A percentile compares a stretch with the other conserved stretches of the same genome.
phyloP scores from a whole-genome alignment of 305 asterid genomes.

The Solanum hybrid region DNA sequence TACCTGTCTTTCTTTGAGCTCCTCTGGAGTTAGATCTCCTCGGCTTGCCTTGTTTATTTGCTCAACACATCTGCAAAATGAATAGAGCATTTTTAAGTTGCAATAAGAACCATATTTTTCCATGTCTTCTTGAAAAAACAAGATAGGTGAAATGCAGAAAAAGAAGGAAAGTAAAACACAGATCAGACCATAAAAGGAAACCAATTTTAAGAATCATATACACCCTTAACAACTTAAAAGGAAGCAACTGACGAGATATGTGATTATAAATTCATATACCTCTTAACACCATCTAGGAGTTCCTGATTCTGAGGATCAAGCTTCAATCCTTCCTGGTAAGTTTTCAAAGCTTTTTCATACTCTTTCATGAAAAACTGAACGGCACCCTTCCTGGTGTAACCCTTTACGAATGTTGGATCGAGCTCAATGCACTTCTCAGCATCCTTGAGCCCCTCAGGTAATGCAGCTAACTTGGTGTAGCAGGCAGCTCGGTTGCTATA shows the following conservation, averaged over 20 bases:
- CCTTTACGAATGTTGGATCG: slow-evolving; percentile 77
- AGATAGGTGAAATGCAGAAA: not conserved
- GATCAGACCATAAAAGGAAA: not conserved
- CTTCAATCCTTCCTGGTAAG: slow-evolving; percentile 86
- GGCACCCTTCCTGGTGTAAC: slow-evolving; percentile 88
- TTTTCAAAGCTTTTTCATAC: slow-evolving; percentile 74
- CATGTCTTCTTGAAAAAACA: not conserved
- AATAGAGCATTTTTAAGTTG: not conserved
- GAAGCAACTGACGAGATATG: not conserved
- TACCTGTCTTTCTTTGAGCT: slow-evolving; percentile 96
- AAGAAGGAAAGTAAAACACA: not conserved
- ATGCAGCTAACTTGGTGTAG: slow-evolving; percentile 86
- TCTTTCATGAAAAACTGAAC: slow-evolving; percentile 86
- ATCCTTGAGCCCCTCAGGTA: slow-evolving; percentile 92
- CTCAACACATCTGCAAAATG: slow-evolving; percentile 55
- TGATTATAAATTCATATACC: slow-evolving; percentile 23
- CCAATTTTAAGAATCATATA: not conserved
- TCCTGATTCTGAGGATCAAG: slow-evolving; percentile 70
- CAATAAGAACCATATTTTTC: not conserved
- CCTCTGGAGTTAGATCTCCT: slow-evolving; percentile 90
- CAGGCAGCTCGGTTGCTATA: slow-evolving; percentile 94
- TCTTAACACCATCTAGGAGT: slow-evolving; percentile 70
- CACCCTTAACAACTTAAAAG: not conserved
- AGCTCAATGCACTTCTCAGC: slow-evolving; percentile 94
- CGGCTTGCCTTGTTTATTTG: slow-evolving; percentile 83